Evolutionary conservation across 352 stramenopile species (phyloP), one percentile per base, ranked within the genome.

Genomic region (Phytopythium litorale): DNA sequence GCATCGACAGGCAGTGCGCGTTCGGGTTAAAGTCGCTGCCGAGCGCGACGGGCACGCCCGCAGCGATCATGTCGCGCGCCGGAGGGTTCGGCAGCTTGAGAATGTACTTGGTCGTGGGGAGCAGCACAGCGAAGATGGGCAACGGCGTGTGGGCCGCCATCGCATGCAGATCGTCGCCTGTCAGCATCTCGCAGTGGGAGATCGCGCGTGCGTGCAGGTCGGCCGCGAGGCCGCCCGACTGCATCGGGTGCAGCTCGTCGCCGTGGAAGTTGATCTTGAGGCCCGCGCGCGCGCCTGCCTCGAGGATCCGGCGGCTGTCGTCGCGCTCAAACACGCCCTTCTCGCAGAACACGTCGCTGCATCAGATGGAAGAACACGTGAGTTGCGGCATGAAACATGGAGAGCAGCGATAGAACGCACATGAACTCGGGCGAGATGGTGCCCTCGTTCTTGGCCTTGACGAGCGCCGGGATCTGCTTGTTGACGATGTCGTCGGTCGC

Each of bases 11-110:
- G 58, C 84, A 95, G 71, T 95, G 83, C 11, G 86, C 86, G 63
- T 93, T 95, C 59, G 86, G 84, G 65, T 95, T 93, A 69, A 88
- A 95, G 66, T 95, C 86, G 38, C 79, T 91, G 42, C 83, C 86
- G 12, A 95, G 79, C 28, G 86, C 86, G 19, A 93, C 74, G 1
- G 82, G 81, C 48, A 95, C 86, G 21, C 67, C 69, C 33, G 70
- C 72, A 15, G 72, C 62, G 49, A 94, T 89, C 78, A 93, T 88
- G 57, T 87, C 79, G 49, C 82, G 76, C 30, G 84, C 72, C 11
- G 86, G 86, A 19, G 84, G 84, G 51, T 78, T 91, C 30, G 75
- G 72, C 30, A 95, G 67, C 65, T 91, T 91, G 48, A 92, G 68
- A 38, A 95, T 91, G 63, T 85, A 92, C 65, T 89, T 92, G 72